Conservation (phyloP, 495 filamentous ascomycete genomes). For the Cudoniella acicularis region DNA sequence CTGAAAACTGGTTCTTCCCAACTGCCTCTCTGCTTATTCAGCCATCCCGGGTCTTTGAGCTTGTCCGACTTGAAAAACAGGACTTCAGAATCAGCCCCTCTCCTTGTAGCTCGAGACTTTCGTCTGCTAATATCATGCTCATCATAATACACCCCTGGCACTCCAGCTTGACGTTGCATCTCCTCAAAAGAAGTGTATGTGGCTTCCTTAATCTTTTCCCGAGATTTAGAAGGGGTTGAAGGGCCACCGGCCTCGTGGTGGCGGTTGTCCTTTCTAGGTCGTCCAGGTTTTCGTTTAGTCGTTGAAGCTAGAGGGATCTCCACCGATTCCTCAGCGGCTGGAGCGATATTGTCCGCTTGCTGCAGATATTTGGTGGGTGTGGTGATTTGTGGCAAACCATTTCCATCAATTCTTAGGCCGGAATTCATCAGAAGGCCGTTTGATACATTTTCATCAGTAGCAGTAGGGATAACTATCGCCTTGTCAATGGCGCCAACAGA, state of each 20-base stretch:
- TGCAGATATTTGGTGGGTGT: neutral
- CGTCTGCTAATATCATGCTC: neutral
- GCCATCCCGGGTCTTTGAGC: slow-evolving; percentile 10
- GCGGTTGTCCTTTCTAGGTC: neutral
- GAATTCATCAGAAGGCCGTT: neutral
- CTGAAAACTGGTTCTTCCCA: slow-evolving; percentile 1
- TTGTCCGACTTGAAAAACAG: slow-evolving; percentile 17
- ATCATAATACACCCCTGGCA: neutral
- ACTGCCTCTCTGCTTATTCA: slow-evolving; percentile 2
- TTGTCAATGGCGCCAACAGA: neutral
- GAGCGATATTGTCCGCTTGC: neutral
- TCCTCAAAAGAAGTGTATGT: neutral
- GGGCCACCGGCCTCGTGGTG: neutral
- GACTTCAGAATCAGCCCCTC: neutral
- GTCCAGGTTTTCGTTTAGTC: neutral
- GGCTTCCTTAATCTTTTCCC: neutral
- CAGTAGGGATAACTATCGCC: neutral
- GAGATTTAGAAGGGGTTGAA: neutral
- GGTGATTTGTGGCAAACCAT: neutral
- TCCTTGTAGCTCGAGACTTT: neutral
- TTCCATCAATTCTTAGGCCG: neutral
- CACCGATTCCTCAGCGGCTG: neutral
- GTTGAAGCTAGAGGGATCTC: neutral
- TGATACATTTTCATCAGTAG: neutral
- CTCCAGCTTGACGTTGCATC: neutral